Evolutionary conservation across 805 yeast genomes (phyloP).

Genomic region (Pichia kluyveri): DNA sequence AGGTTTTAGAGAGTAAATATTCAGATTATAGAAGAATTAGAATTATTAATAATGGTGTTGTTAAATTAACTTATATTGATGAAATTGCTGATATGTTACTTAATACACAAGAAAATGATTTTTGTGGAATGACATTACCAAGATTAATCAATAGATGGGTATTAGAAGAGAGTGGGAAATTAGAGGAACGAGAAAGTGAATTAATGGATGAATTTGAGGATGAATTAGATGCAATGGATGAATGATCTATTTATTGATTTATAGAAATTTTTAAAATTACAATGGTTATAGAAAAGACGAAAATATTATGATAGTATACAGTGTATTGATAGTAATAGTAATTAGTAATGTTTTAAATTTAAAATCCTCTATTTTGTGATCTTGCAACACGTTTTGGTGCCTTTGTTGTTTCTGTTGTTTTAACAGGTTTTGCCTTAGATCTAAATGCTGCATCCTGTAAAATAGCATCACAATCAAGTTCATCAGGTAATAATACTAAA

Average conservation of each 20-base stretch:
- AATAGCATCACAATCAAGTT: constrained; percentile 61
- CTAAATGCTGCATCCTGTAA: constrained; percentile 42
- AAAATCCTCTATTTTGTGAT: constrained; percentile 10
- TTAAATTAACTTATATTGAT: constrained; percentile 52
- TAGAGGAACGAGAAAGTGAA: constrained; percentile 32
- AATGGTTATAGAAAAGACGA: not conserved
- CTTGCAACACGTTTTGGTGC: constrained; percentile 16
- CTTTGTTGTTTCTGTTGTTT: constrained; percentile 1
- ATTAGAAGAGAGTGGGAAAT: constrained; percentile 33
- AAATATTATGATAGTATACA: not conserved
- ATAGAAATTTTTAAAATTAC: no score
- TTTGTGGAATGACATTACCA: constrained; percentile 70
- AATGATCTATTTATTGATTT: not conserved
- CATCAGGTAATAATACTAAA: constrained; percentile 76
- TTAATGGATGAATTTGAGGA: constrained; percentile 27
- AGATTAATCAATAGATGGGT: constrained; percentile 35
- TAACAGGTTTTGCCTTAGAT: constrained; percentile 27
- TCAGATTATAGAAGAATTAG: constrained; percentile 66
- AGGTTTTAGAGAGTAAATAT: constrained; percentile 42
- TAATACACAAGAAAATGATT: constrained; percentile 35
- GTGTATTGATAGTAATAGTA: no score
- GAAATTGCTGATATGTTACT: constrained; percentile 61
- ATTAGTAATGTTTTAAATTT: no score
- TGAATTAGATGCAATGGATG: constrained; percentile 16
- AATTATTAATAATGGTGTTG: constrained; percentile 27